Conservation (phyloP, 2,329 filamentous ascomycete genomes). For the Ceratocystis colombiana region DNA sequence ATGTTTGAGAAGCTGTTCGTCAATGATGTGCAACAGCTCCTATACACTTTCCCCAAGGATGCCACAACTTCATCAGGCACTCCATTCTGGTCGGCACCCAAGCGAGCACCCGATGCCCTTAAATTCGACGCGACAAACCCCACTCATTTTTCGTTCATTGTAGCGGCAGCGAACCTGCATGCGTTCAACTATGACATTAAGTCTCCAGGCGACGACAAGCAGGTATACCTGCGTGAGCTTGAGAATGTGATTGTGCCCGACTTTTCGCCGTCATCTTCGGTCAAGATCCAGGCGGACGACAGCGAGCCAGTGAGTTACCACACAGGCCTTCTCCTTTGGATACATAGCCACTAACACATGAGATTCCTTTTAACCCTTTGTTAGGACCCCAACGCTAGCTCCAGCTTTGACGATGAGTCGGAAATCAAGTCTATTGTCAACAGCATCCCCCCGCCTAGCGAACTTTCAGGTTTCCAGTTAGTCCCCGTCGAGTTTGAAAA, state of each 20-base stretch:
- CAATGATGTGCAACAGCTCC: constrained; percentile 87
- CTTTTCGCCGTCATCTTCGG: constrained; percentile 76
- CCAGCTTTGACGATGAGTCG: constrained; percentile 57
- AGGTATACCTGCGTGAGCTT: constrained; percentile 67
- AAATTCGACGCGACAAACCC: constrained; percentile 78
- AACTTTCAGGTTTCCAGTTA: constrained; percentile 77
- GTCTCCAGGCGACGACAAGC: constrained; percentile 59
- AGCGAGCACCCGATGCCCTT: constrained; percentile 84
- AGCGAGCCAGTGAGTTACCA: constrained; percentile 63
- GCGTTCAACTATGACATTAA: constrained; percentile 98
- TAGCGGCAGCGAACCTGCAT: constrained; percentile 82
- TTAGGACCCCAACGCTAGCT: constrained; percentile 68
- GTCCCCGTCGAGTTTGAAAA: constrained; percentile 95
- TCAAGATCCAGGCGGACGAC: constrained; percentile 95
- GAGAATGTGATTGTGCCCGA: constrained; percentile 93
- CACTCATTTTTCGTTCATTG: constrained; percentile 79
- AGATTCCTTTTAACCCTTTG: constrained; percentile 8
- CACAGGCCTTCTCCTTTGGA: neutral
- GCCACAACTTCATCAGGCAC: constrained; percentile 77
- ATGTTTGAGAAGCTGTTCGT: constrained; percentile 96
- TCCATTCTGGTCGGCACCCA: constrained; percentile 95
- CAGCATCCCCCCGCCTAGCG: constrained; percentile 66
- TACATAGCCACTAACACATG: neutral
- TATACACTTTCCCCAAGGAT: constrained; percentile 97
- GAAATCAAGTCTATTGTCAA: constrained; percentile 63